phyloP scores from a whole-genome alignment of 108 stramenopile species.

The Cylindrotheca fusiformis region DNA sequence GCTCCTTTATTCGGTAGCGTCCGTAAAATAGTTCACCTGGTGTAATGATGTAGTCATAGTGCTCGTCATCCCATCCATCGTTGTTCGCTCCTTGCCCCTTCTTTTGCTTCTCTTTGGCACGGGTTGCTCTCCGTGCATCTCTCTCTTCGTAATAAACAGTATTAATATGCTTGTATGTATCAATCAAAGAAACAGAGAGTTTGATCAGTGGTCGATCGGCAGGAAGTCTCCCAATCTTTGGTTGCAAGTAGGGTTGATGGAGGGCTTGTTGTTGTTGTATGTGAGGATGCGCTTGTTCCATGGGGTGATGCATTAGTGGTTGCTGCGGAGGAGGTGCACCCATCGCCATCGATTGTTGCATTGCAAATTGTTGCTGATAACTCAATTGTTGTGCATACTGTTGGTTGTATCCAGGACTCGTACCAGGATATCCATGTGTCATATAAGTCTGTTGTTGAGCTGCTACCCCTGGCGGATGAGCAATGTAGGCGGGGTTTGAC shows the following conservation, averaged over 20 bases:
- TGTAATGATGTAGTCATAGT: slow-evolving; percentile 93
- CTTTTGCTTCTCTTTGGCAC: slow-evolving; percentile 48
- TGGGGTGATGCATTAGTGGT: slow-evolving; percentile 11
- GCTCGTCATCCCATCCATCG: slow-evolving; percentile 97
- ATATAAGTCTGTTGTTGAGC: too few species aligned
- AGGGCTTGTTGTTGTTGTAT: slow-evolving; percentile 8
- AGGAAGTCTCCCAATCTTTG: slow-evolving; percentile 42
- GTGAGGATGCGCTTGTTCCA: slow-evolving; percentile 14
- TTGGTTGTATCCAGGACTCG: too few species aligned
- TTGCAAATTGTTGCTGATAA: slow-evolving; percentile 36
- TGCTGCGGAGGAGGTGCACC: slow-evolving; percentile 19
- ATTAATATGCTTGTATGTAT: slow-evolving; percentile 95
- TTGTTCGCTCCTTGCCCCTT: slow-evolving; percentile 45
- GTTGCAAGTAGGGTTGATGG: slow-evolving; percentile 23
- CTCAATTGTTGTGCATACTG: slow-evolving; percentile 15
- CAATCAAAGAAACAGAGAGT: slow-evolving; percentile 86
- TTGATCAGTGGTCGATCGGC: slow-evolving; percentile 83
- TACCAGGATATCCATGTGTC: too few species aligned
- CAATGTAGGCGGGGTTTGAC: too few species aligned
- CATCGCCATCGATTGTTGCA: slow-evolving; percentile 21
- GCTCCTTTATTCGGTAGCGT: slow-evolving; percentile 88
- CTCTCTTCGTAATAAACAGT: slow-evolving; percentile 89
- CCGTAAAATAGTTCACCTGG: slow-evolving; percentile 78
- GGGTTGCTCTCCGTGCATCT: slow-evolving; percentile 63
- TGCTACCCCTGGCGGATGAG: too few species aligned